A percentile compares a stretch with the other conserved stretches of the same genome.
phyloP scores from a whole-genome alignment of 768 basidiomycete species.

The Pisolithus orientalis region DNA sequence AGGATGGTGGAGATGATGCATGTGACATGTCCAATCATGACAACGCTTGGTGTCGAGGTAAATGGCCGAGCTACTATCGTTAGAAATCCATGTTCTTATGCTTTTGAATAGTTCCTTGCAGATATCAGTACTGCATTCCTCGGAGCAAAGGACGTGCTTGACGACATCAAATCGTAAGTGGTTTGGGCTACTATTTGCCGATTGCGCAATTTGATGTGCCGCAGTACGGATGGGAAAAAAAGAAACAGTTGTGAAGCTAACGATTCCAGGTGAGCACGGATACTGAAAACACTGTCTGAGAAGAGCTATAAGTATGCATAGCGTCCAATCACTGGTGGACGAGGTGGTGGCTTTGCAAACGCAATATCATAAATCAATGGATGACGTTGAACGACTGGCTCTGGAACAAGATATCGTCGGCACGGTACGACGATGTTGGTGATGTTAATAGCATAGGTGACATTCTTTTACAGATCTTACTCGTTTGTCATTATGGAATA shows the following conservation, averaged over 20 bases:
- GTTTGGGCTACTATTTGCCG: no score
- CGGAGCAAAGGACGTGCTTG: no score
- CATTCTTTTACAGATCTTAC: background rate
- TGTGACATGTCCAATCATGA: no score
- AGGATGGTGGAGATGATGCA: no score
- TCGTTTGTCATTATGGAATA: background rate
- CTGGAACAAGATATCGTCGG: background rate
- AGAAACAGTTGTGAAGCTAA: background rate
- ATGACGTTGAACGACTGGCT: background rate
- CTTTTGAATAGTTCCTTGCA: no score
- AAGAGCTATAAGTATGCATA: background rate
- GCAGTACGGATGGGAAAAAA: background rate
- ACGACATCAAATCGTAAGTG: no score
- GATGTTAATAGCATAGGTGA: background rate
- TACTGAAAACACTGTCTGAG: background rate
- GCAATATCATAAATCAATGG: background rate
- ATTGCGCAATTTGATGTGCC: no score
- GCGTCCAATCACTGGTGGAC: background rate
- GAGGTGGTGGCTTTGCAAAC: background rate
- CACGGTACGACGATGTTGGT: background rate
- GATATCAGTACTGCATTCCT: no score
- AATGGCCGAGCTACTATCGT: no score
- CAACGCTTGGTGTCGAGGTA: no score
- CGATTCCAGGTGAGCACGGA: background rate
- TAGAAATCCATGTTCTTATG: no score